Base-by-base conservation (phyloP, 495 filamentous ascomycete species). In the Podospora australis region DNA sequence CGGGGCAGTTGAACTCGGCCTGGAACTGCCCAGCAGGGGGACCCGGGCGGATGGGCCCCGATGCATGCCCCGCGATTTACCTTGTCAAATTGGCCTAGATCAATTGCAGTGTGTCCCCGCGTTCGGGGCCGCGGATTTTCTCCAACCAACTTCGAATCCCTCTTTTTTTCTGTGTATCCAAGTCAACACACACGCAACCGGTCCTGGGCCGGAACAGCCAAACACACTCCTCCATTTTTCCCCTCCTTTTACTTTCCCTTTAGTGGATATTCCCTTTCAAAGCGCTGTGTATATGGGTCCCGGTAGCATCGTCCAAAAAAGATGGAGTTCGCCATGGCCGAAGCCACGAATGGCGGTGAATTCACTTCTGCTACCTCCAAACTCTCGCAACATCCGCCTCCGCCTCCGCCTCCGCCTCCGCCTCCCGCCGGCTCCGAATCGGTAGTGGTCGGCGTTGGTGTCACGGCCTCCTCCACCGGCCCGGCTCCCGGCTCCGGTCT, bases 101-200 rank as follows among this genome's bases (percentile, higher is more conserved):
- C 39, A 42, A 23, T 42, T 42, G 20, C 6, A 21, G 17, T 10
- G 22, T 24, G 19, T 17, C 30, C 32, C 30, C 32, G 44, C 32
- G 44, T 39, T 35, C 32, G 28, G 30, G 17, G 19, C 32, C 44
- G 32, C n/a, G 29, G 7, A n/a, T 24, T 34, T 47, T 47, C 44
- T 47, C 44, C 44, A 22, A 36, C 14, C 21, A 16, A 46, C 26
- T 46, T n/a, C n/a, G n/a, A n/a, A n/a, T n/a, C n/a, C n/a, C n/a
- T n/a, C n/a, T n/a, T n/a, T n/a, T n/a, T n/a, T n/a, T n/a, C n/a
- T n/a, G n/a, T n/a, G n/a, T n/a, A n/a, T n/a, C n/a, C n/a, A n/a
- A n/a, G n/a, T n/a, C n/a, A n/a, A n/a, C n/a, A n/a, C n/a, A n/a
- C n/a, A n/a, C n/a, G n/a, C n/a, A n/a, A n/a, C n/a, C n/a, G n/a